phyloP scores from a whole-genome alignment of 2,329 filamentous ascomycete species.

The Endoconidiophora laricicola region DNA sequence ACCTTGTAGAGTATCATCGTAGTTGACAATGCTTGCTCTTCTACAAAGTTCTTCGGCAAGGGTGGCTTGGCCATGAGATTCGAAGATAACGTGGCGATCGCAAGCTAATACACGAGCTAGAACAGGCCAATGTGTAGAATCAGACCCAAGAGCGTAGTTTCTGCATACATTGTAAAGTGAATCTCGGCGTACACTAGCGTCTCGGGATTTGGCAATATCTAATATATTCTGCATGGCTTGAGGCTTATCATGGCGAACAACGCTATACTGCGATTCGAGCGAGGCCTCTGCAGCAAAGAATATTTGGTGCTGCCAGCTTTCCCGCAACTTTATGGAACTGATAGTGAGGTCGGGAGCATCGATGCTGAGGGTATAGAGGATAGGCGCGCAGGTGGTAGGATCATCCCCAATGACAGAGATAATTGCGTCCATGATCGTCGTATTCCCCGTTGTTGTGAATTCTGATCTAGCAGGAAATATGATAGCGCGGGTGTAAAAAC shows the following conservation, averaged over 20 bases:
- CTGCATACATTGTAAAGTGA: slow-evolving; percentile 28
- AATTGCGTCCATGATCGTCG: slow-evolving; percentile 26
- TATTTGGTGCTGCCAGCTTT: slow-evolving; percentile 25
- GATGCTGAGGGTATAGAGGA: slow-evolving; percentile 29
- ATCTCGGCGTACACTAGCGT: slow-evolving; percentile 21
- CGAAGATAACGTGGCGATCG: slow-evolving; percentile 31
- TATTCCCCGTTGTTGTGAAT: slow-evolving; percentile 27
- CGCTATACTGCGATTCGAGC: slow-evolving; percentile 15
- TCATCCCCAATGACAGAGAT: slow-evolving; percentile 24
- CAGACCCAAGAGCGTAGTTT: slow-evolving; percentile 23
- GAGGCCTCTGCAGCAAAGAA: slow-evolving; percentile 20
- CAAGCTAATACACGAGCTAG: slow-evolving; percentile 26
- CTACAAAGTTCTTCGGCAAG: slow-evolving; percentile 25
- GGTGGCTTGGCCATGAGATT: slow-evolving; percentile 22
- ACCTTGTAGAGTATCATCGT: slow-evolving; percentile 13
- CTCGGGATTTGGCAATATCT: slow-evolving; percentile 19
- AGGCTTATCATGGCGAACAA: slow-evolving; percentile 13
- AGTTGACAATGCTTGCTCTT: slow-evolving; percentile 15
- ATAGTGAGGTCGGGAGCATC: slow-evolving; percentile 12
- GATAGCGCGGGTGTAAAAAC: slow-evolving; percentile 33
- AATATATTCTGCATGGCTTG: slow-evolving; percentile 19
- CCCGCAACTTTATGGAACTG: slow-evolving; percentile 18
- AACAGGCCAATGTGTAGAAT: slow-evolving; percentile 26
- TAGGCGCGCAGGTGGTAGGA: slow-evolving; percentile 24
- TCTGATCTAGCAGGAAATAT: slow-evolving; percentile 33